Conservation (phyloP, 108 stramenopile species). For the Skeletonema marinoi region DNA sequence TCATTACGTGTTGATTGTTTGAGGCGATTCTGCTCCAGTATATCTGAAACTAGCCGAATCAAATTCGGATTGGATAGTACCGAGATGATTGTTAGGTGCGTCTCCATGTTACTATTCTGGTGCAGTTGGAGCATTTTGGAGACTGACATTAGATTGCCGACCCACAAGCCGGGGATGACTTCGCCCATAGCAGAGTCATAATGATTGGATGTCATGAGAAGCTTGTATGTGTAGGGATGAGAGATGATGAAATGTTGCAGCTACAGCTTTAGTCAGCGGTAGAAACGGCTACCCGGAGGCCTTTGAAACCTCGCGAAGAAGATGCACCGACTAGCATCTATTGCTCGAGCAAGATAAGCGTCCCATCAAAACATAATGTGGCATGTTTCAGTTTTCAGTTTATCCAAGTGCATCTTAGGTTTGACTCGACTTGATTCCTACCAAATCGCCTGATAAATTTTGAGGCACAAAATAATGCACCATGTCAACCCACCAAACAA, state of each 20-base stretch:
- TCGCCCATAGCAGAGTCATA: slow-evolving; percentile 12
- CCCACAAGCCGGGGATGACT: slow-evolving; percentile 41
- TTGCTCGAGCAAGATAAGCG: too few relatives aligned
- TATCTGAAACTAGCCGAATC: slow-evolving; percentile 15
- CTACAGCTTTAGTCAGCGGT: too few relatives aligned
- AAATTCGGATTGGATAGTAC: slow-evolving; percentile 26
- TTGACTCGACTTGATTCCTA: too few relatives aligned
- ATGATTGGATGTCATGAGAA: background rate
- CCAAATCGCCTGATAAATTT: too few relatives aligned
- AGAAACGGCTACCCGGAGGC: too few relatives aligned
- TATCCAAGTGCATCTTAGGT: too few relatives aligned
- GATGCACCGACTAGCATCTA: too few relatives aligned
- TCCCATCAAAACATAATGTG: too few relatives aligned
- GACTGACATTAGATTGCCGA: slow-evolving; percentile 29
- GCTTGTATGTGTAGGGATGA: background rate
- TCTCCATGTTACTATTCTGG: background rate
- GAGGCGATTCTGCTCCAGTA: slow-evolving; percentile 16
- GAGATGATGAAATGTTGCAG: too few relatives aligned
- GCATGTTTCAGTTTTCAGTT: too few relatives aligned
- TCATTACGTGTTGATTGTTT: background rate
- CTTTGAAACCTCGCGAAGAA: too few relatives aligned
- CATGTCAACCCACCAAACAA: slow-evolving; percentile 39
- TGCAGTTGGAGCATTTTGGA: slow-evolving; percentile 10
- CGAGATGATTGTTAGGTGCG: slow-evolving; percentile 32
- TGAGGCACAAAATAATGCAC: too few relatives aligned